A percentile compares a stretch with the other conserved stretches of the same genome.
phyloP scores from a whole-genome alignment of 2,329 filamentous ascomycete species.

The Fusarium begoniae region DNA sequence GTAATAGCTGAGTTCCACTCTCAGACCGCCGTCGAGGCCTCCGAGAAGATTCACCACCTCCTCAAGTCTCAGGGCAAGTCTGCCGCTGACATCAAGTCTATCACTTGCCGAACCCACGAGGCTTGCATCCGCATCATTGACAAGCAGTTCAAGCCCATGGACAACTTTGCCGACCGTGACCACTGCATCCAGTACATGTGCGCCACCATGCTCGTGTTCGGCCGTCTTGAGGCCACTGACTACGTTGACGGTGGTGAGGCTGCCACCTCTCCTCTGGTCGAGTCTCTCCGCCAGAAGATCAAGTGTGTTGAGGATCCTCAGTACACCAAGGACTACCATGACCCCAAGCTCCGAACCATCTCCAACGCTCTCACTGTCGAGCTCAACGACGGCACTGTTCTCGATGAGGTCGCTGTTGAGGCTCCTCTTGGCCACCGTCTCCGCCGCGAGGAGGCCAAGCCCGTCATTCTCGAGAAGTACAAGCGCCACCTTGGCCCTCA shows the following conservation, averaged over 20 bases:
- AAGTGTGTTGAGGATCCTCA: conserved; percentile 94
- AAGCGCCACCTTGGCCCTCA: conserved; percentile 90
- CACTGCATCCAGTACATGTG: conserved; percentile 99
- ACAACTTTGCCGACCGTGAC: conserved; percentile 99
- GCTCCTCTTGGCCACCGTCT: conserved; percentile 93
- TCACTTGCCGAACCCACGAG: conserved; percentile 97
- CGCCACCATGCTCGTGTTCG: conserved; percentile 93
- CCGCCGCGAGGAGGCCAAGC: conserved; percentile 95
- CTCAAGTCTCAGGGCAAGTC: conserved; percentile 88
- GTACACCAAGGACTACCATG: conserved; percentile 95
- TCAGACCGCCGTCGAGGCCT: conserved; percentile 96
- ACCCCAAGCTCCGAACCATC: conserved; percentile 93
- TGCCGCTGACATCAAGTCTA: conserved; percentile 89
- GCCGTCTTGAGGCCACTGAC: conserved; percentile 91
- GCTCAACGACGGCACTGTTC: conserved; percentile 90
- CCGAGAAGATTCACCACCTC: conserved; percentile 85
- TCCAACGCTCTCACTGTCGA: conserved; percentile 96
- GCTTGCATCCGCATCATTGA: conserved; percentile 99
- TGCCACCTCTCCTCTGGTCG: conserved; percentile 87
- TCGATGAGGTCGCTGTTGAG: conserved; percentile 92
- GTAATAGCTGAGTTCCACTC: conserved; percentile 91
- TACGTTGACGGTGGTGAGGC: conserved; percentile 94
- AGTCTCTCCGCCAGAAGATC: conserved; percentile 92
- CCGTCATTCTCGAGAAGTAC: conserved; percentile 95
- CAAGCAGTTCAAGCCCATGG: conserved; percentile 99